phyloP scores from a whole-genome alignment of 768 basidiomycete genomes.

The Candolleomyces efflorescens region DNA sequence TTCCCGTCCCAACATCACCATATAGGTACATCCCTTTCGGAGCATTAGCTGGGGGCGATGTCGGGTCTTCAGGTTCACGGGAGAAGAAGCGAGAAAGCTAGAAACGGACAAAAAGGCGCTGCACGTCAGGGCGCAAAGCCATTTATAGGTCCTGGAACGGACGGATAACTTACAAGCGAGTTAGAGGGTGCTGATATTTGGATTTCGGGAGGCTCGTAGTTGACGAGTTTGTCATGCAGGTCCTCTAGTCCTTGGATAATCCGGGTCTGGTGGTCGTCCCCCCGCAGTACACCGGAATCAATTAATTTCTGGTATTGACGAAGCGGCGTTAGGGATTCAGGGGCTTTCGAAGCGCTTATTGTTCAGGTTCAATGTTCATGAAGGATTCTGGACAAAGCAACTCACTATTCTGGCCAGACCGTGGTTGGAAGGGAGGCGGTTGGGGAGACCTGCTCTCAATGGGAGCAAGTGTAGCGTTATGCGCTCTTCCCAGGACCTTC shows the following conservation, averaged over 20 bases:
- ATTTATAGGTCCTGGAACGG: constrained; percentile 6
- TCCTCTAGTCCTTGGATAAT: constrained; percentile 82
- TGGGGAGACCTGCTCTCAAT: neutral
- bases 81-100: constrained; percentile 48
- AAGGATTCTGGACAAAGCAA: neutral
- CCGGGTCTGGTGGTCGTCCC: constrained; percentile 79
- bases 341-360: neutral
- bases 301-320: constrained; percentile 43
- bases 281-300: constrained; percentile 47
- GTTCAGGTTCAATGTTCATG: neutral
- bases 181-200: constrained; percentile 35
- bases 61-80: constrained; percentile 31
- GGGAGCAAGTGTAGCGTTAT: neutral
- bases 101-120: constrained; percentile 8
- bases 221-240: constrained; percentile 65
- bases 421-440: neutral
- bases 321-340: constrained; percentile 37
- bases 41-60: constrained; percentile 43
- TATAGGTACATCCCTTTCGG: constrained; percentile 93
- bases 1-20: constrained; percentile 96
- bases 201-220: constrained; percentile 68
- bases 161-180: constrained; percentile 33
- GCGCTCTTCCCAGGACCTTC: neutral
- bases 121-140: neutral
- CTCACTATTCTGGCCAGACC: neutral